Base-by-base conservation (phyloP, 2,329 filamentous ascomycete genomes). In the Dactylellina sp. region DNA sequence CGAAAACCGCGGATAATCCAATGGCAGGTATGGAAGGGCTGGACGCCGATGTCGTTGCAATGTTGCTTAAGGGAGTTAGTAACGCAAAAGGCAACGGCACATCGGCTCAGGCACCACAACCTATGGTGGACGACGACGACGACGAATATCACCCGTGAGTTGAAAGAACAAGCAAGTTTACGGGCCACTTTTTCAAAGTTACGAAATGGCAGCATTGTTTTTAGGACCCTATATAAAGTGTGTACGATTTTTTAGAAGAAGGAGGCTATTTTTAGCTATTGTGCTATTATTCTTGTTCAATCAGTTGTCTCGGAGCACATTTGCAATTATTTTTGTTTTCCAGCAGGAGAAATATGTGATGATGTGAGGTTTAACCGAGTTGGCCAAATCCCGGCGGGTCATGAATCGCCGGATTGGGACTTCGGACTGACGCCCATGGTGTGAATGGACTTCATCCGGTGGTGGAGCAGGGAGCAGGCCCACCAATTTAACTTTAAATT, bases 41-140 rank as follows among this genome's bases (percentile, higher is more conserved):
- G 76, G 88, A 89, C 78, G 86, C 84, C 6, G 87, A 89, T 79
- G 84, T 89, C 52, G 85, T 85, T 7, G 86, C 86, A 74, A 82
- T 89, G 80, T 80, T 88, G 76, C 83, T 84, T 63, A 83, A 83
- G 83, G 84, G 46, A 52, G 70, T 65, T 16, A 64, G 32, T 61
- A 55, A 22, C 75, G 71, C 75, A 22, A 68, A 76, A 50, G 62
- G 74, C 52, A 74, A 63, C 20, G 66, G 75, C 24, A 66, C 76
- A 25, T 47, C 74, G 28, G 53, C 65, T 7, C 74, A 76, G 44
- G 42, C 63, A 22, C 77, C 68, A 52, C 62, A 66, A 32, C 71
- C 75, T 14, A 20, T 52, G 32, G 42, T 44, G 4, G 74, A 75
- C 42, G 77, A 76, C 44, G 77, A 78, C 53, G 78, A 79, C 68